Conservation (phyloP, 140 eudicot genomes). For the Stevia rebaudiana region DNA sequence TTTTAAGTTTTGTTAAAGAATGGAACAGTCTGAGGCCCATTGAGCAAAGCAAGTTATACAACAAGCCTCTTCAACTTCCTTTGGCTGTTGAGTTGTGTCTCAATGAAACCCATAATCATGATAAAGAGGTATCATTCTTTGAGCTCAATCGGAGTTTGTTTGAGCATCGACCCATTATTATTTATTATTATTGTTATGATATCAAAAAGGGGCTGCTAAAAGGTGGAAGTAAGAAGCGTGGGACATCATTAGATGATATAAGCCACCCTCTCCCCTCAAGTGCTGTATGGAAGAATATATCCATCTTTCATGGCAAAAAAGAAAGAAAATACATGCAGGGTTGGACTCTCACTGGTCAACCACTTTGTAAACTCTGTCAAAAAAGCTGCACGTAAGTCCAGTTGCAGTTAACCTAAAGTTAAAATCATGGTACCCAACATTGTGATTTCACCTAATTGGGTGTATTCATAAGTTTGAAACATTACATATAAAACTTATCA, state of each 20-base stretch:
- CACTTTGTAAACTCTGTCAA: slow-evolving; percentile 96
- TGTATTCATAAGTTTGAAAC: no score
- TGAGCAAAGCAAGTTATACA: slow-evolving; percentile 52
- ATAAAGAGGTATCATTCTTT: slow-evolving; percentile 49
- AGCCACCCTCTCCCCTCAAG: slow-evolving; percentile 67
- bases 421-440: no score
- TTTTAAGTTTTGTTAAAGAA: slow-evolving; percentile 52
- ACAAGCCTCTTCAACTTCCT: slow-evolving; percentile 91
- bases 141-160: no score
- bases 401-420: slow-evolving; percentile 1
- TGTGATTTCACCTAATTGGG: no score
- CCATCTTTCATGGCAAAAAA: slow-evolving; percentile 45
- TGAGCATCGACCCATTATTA: no score
- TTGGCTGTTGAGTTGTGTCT: slow-evolving; percentile 67
- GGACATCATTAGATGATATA: slow-evolving; percentile 60
- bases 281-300: slow-evolving; percentile 63
- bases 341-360: slow-evolving; percentile 63
- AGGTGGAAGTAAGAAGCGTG: slow-evolving; percentile 78
- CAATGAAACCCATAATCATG: slow-evolving; percentile 75
- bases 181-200: slow-evolving; percentile 8
- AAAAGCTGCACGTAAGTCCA: slow-evolving; percentile 62
- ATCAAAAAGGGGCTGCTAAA: slow-evolving; percentile 83
- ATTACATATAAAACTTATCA: no score
- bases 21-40: slow-evolving; percentile 79
- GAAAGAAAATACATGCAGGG: slow-evolving; percentile 65